A percentile compares a stretch with the other conserved stretches of the same genome.
phyloP scores from a whole-genome alignment of 495 filamentous ascomycete species.

The Podospora appendiculata region DNA sequence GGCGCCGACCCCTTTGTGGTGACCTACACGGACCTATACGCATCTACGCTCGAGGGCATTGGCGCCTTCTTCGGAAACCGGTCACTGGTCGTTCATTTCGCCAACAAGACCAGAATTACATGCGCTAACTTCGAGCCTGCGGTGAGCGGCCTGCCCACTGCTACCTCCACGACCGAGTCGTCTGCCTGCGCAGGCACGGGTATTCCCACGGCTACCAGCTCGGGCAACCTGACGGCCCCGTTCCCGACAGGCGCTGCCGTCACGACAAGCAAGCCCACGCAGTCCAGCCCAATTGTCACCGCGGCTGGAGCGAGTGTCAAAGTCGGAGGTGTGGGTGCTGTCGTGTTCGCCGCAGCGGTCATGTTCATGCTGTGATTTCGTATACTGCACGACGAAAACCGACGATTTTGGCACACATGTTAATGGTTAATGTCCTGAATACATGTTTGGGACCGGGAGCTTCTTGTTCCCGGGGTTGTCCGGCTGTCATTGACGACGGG shows the following conservation, averaged over 20 bases:
- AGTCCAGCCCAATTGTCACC: background rate
- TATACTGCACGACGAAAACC: background rate
- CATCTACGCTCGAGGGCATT: conserved; percentile 48
- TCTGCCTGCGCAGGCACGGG: background rate
- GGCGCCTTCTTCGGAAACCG: conserved; percentile 72
- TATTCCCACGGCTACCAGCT: background rate
- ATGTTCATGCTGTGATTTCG: conserved; percentile 20
- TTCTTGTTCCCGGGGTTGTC: background rate
- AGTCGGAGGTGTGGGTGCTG: conserved; percentile 5
- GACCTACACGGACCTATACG: conserved; percentile 59
- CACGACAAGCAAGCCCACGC: background rate
- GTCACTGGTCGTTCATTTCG: conserved; percentile 68
- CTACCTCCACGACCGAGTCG: conserved; percentile 2
- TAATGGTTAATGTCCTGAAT: background rate
- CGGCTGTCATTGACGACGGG: background rate
- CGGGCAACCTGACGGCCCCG: background rate
- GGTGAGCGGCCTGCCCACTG: conserved; percentile 1
- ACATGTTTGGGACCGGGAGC: background rate
- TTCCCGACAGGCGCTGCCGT: conserved; percentile 1
- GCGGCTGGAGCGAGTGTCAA: conserved; percentile 8
- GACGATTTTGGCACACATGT: background rate
- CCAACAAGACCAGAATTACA: conserved; percentile 60
- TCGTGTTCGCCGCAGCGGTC: conserved; percentile 16
- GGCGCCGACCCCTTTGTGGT: conserved; percentile 32
- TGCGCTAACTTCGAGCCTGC: conserved; percentile 59